These are phyloP conservation scores for Verticillium dahliae DNA, from an alignment of 2,329 filamentous ascomycete species.

Conservation along the genomic window DNA sequence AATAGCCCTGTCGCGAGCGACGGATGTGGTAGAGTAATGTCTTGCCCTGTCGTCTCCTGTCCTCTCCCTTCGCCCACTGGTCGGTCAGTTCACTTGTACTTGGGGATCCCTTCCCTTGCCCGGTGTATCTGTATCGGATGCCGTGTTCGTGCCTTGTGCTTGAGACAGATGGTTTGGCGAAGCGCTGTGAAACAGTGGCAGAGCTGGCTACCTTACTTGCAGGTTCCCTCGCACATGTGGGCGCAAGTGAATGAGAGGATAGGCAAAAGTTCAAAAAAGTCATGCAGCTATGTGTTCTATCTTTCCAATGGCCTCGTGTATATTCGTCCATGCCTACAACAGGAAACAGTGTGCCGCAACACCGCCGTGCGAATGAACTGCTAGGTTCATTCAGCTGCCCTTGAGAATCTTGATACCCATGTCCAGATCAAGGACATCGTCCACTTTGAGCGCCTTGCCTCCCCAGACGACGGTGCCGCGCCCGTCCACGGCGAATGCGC, in stretches of 20 bases:
- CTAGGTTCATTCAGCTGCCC: background rate
- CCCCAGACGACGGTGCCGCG: conserved; percentile 44
- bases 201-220: too few species aligned
- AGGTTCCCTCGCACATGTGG: too few species aligned
- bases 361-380: background rate
- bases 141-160: too few species aligned
- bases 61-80: background rate
- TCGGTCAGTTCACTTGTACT: too few species aligned
- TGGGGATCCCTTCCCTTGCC: too few species aligned
- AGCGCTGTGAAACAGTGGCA: too few species aligned
- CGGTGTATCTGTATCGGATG: too few species aligned
- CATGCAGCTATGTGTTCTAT: too few species aligned
- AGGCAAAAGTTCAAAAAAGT: too few species aligned
- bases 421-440: conserved; percentile 50
- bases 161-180: too few species aligned
- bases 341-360: background rate
- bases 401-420: conserved; percentile 22
- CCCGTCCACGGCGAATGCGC: conserved; percentile 44
- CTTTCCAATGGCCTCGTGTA: too few species aligned
- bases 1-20: background rate
- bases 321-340: background rate
- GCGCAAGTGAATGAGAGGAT: too few species aligned
- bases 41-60: background rate
- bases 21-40: background rate
- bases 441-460: conserved; percentile 37